phyloP scores from a whole-genome alignment of 495 filamentous ascomycete genomes.

The Terfezia boudieri region DNA sequence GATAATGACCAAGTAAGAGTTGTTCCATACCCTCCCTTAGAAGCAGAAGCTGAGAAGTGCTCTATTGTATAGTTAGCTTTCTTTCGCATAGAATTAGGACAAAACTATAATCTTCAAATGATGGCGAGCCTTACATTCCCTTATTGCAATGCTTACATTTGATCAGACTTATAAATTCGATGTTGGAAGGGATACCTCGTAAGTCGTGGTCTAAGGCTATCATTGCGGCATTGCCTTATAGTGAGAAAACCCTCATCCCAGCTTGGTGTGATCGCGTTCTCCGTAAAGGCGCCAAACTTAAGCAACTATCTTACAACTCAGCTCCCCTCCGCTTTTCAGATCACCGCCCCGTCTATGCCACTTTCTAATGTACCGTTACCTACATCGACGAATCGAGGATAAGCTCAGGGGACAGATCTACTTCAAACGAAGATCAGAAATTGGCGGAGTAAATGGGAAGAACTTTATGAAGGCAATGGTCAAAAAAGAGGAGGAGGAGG shows the following conservation, averaged over 20 bases:
- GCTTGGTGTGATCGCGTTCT: constrained; percentile 94
- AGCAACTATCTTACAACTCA: constrained; percentile 57
- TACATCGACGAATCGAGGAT: constrained; percentile 59
- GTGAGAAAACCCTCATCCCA: constrained; percentile 81
- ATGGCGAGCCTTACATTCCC: constrained; percentile 70
- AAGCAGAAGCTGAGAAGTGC: neutral
- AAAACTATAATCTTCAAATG: constrained; percentile 98
- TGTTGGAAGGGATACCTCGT: constrained; percentile 73
- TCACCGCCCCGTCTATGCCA: constrained; percentile 78
- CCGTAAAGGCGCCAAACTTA: constrained; percentile 59
- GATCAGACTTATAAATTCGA: constrained; percentile 92
- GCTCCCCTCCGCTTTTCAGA: constrained; percentile 62
- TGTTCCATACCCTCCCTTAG: neutral
- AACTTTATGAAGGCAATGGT: constrained; percentile 5
- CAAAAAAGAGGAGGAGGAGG: constrained; percentile 32
- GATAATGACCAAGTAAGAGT: constrained; percentile 67
- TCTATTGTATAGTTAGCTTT: constrained; percentile 43
- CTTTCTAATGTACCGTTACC: constrained; percentile 61
- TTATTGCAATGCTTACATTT: constrained; percentile 63
- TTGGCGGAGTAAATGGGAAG: constrained; percentile 22
- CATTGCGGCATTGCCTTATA: constrained; percentile 14
- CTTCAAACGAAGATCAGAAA: constrained; percentile 35
- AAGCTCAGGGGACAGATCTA: constrained; percentile 51
- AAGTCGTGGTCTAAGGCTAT: constrained; percentile 17
- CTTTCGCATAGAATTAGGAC: no score